phyloP scores from a whole-genome alignment of 2,329 filamentous ascomycete genomes.

The Colletotrichum graminicola region DNA sequence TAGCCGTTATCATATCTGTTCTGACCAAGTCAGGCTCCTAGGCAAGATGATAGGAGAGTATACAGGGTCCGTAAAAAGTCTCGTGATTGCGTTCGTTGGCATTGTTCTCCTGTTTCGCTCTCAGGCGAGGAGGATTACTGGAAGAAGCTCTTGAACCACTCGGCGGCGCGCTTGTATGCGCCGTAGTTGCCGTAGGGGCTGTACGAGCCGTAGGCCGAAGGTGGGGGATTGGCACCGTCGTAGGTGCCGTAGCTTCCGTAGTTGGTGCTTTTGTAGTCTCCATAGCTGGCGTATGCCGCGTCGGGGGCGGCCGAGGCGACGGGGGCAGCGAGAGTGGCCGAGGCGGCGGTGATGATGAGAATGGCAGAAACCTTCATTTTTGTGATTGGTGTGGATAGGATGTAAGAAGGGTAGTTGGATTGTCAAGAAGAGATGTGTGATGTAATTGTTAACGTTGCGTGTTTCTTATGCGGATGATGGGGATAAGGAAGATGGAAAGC shows the following conservation, averaged over 20 bases:
- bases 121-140: background rate
- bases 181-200: slow-evolving; percentile 28
- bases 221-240: slow-evolving; percentile 7
- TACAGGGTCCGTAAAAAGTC: background rate
- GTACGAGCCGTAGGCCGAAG: slow-evolving; percentile 3
- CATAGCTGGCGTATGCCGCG: slow-evolving; percentile 34
- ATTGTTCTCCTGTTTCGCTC: too few species aligned
- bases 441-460: background rate
- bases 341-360: slow-evolving; percentile 46
- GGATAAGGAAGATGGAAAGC: slow-evolving; percentile 10
- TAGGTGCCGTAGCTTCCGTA: slow-evolving; percentile 41
- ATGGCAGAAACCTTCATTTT: slow-evolving; percentile 51
- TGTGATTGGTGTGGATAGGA: slow-evolving; percentile 4
- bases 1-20: too few species aligned
- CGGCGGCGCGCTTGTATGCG: slow-evolving; percentile 33
- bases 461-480: background rate
- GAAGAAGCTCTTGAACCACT: slow-evolving; percentile 30
- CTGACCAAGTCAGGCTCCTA: background rate
- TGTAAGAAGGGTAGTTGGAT: background rate
- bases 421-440: background rate
- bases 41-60: background rate
- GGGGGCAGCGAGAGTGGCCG: slow-evolving; percentile 44
- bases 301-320: slow-evolving; percentile 11
- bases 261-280: slow-evolving; percentile 30
- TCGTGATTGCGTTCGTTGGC: background rate